These are phyloP conservation scores for Trametes meyenii DNA, from an alignment of 768 basidiomycete genomes.

Conservation along the genomic window DNA sequence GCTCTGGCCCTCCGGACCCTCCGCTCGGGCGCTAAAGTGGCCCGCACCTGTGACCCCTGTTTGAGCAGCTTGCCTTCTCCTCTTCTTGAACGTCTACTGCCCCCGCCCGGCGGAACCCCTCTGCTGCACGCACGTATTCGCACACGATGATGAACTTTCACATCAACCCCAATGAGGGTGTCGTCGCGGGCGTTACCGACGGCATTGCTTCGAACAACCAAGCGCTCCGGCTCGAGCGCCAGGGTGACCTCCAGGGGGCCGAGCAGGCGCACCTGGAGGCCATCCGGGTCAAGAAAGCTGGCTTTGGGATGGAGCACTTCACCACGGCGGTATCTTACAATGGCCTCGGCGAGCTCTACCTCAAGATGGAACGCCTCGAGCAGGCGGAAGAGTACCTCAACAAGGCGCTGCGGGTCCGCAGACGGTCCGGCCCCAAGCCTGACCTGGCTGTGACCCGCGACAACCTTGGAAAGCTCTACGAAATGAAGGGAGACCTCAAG, in stretches of 20 bases:
- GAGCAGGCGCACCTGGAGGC: constrained; percentile 37
- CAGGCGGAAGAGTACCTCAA: constrained; percentile 42
- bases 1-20: background rate
- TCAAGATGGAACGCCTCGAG: constrained; percentile 38
- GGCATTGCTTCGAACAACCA: constrained; percentile 30
- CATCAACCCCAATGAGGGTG: constrained; percentile 12
- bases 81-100: background rate
- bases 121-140: background rate
- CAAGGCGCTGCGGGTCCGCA: constrained; percentile 36
- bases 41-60: background rate
- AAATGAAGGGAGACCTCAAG: constrained; percentile 36
- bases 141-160: background rate
- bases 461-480: constrained; percentile 41
- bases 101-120: background rate
- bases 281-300: constrained; percentile 34
- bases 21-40: background rate
- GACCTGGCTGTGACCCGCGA: constrained; percentile 43
- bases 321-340: constrained; percentile 36
- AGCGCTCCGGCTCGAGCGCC: constrained; percentile 23
- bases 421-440: constrained; percentile 26
- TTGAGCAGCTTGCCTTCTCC: background rate
- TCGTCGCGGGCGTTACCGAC: constrained; percentile 8
- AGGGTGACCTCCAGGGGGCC: constrained; percentile 33
- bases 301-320: constrained; percentile 28
- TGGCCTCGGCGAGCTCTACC: constrained; percentile 40